Base-by-base conservation (phyloP, 495 filamentous ascomycete genomes). In the Trypethelium eluteriae region DNA sequence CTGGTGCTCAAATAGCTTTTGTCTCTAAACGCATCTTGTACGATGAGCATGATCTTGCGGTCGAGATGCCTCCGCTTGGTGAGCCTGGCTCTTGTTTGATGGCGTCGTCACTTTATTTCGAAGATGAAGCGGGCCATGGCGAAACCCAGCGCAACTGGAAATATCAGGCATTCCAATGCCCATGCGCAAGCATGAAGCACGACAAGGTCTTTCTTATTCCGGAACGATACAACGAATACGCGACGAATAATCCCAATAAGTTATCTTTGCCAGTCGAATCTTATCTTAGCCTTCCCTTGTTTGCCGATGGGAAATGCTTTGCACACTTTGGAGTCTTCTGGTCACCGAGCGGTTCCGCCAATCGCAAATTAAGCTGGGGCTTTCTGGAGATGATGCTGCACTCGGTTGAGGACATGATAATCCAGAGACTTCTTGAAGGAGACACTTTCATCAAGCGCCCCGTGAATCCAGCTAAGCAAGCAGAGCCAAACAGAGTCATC, bases 291-390 rank as follows among this genome's bases (percentile, higher is more conserved):
- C 77, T 91, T n/a, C 89, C 89, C 1, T 79, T 92, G 14, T 90
- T 87, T 69, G 82, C 83, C 7, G 85, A 84, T 56, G 86, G 84
- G 35, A 88, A 86, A 70, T 90, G 87, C 74, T 82, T 90, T 69
- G 89, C 85, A 39, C 85, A 91, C 75, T 85, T 93, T 69, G 89
- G 89, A 12, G 77, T 88, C 70, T 87, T 91, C 80, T 93, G 89
- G 89, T 85, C 85, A 16, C 72, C 76, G 32, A 81, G 88, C 67
- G 89, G 86, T 7, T 76, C 86, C 35, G 75, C 79, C 57, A 80
- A 80, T 62, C 79, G 85, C 62, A 76, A 71, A 16, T 70, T 91
- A 53, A 81, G 85, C 18, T 93, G 89, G 89, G 82, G 81, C 16
- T 89, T 85, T 73, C 76, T 90, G 25, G 88, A 92, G 71, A 84